Evolutionary conservation across 2,329 filamentous ascomycete genomes (phyloP).

Genomic region (Calonectria naviculata): DNA sequence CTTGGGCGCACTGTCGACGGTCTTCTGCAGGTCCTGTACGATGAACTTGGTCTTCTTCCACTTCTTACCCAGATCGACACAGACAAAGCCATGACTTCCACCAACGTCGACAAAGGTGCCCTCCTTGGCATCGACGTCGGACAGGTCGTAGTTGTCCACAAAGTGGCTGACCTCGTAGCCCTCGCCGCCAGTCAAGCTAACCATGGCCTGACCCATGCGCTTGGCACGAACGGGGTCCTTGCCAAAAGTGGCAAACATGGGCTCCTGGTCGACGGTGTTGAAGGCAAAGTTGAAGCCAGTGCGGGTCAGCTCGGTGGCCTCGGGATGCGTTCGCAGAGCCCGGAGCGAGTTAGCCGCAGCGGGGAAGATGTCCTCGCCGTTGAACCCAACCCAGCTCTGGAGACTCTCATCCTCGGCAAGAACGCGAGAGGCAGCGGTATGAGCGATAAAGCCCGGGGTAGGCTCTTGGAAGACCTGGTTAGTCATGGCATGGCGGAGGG

Average conservation of each 20-base stretch:
- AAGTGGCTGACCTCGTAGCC: constrained; percentile 66
- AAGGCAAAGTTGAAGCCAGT: constrained; percentile 65
- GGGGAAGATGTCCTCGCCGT: constrained; percentile 65
- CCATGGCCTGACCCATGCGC: constrained; percentile 67
- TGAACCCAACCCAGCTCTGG: constrained; percentile 66
- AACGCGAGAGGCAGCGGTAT: constrained; percentile 64
- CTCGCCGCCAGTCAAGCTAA: constrained; percentile 63
- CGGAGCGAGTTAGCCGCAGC: constrained; percentile 58
- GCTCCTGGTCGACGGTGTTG: constrained; percentile 60
- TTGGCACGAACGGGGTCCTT: constrained; percentile 59
- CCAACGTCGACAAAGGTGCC: constrained; percentile 69
- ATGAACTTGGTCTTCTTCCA: constrained; percentile 65
- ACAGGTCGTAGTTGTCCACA: constrained; percentile 65
- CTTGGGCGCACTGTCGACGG: constrained; percentile 57
- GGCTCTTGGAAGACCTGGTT: constrained; percentile 66
- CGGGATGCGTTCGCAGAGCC: constrained; percentile 56
- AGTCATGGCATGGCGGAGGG: constrained; percentile 68
- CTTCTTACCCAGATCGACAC: constrained; percentile 62
- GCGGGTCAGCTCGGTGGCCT: constrained; percentile 58
- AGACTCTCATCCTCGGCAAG: constrained; percentile 61
- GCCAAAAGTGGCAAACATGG: constrained; percentile 65
- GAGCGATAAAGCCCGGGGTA: constrained; percentile 60
- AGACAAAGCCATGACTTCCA: constrained; percentile 68
- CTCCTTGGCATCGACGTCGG: constrained; percentile 53
- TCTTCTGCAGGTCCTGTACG: constrained; percentile 65